Conservation (phyloP, 441 rosid genomes). For the Syzygium malaccense region DNA sequence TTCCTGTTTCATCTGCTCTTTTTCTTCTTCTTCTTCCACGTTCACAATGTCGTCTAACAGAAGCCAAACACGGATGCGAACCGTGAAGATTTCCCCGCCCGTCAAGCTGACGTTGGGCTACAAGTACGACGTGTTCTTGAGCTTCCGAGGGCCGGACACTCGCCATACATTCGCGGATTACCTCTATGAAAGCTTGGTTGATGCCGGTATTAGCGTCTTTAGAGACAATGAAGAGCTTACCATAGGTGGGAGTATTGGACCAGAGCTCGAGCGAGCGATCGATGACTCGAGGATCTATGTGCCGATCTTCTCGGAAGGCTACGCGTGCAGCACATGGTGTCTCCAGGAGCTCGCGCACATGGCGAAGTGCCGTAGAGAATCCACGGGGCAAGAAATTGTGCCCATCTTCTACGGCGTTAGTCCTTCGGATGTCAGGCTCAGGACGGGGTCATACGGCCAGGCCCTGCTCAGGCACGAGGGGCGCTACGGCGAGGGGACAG, state of each 20-base stretch:
- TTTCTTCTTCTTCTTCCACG: not conserved
- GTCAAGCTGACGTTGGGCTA: not conserved
- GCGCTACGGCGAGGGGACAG: not conserved
- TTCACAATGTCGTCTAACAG: not conserved
- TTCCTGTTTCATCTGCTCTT: not conserved
- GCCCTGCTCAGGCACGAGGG: not conserved
- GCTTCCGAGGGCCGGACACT: not conserved
- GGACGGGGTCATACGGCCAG: not conserved
- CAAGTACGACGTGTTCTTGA: not conserved
- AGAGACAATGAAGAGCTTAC: not conserved
- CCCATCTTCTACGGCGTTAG: not conserved
- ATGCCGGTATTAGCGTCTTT: not conserved
- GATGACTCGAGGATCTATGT: not conserved
- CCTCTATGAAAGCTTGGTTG: not conserved
- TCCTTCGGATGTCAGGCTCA: not conserved
- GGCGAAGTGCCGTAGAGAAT: rapidly evolving
- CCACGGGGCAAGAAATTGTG: not conserved
- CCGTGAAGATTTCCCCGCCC: no score
- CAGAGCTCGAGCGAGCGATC: not conserved
- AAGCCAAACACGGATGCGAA: no score
- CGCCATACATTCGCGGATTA: rapidly evolving
- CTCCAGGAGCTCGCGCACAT: not conserved
- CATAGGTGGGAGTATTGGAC: not conserved
- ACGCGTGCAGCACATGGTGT: not conserved
- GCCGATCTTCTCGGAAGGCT: not conserved